Base-by-base conservation (phyloP, 108 stramenopile species). In the Skeletonema tropicum region DNA sequence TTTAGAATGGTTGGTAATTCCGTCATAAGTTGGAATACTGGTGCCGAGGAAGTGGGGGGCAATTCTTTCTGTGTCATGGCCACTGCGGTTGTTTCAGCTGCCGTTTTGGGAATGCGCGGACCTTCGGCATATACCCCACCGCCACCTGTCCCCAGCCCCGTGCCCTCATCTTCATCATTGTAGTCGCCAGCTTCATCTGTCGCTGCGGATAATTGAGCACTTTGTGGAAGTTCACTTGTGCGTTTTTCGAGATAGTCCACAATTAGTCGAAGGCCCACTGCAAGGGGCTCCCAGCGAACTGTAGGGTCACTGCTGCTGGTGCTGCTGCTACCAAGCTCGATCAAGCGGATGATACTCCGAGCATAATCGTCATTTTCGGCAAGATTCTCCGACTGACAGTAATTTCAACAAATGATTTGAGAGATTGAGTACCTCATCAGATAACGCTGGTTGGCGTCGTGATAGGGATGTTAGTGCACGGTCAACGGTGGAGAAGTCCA, bases 401-500 rank as follows among this genome's bases (percentile, higher is more conserved):
- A 68, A 32, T n/a, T 39, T 21, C 57, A 73, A 38, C 69, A 93
- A 66, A 12, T 67, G 38, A 19, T 75, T 55, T 62, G 86, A 83
- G 19, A 71, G 65, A 33, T 76, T 69, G 19, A 94, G 80, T 21
- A 84, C 67, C 12, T 88, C 82, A 10, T 74, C 77, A 23, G 89
- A 76, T 26, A 94, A 73, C 1, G 90, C 86, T 3, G 93, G 93
- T 14, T 75, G 86, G 59, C 93, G 93, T 17, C 89, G 85, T 14
- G 85, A 70, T 45, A 94, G 66, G 30, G 89, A 90, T 36, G 76
- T 19, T 52, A 94, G 67, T 26, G 93, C 87, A 32, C 91, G 88
- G 19, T 81, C 87, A 60, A 85, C 75, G 39, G 85, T 86, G 57
- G 91, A 90, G 74, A 94, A 94, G 77, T 94, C 93, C 93, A 94